Conservation (phyloP, 129 eudicot genomes). For the Artemisia tridentata region DNA sequence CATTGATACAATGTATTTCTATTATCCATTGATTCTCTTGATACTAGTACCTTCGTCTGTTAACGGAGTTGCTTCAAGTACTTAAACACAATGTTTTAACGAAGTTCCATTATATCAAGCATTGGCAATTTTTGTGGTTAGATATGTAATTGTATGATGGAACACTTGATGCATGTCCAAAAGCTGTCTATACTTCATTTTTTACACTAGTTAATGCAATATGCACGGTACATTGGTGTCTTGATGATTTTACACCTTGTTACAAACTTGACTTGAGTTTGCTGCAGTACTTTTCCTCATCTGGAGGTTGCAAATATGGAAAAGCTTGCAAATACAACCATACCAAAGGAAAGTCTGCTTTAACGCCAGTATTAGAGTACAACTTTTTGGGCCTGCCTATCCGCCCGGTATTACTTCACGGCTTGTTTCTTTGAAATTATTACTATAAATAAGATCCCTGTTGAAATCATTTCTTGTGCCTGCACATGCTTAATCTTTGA, state of each 20-base stretch:
- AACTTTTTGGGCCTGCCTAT: slow-evolving; percentile 93
- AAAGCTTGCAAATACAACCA: slow-evolving; percentile 76
- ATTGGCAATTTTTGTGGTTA: too few relatives aligned
- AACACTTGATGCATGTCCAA: too few relatives aligned
- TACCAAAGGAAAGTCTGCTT: slow-evolving; percentile 41
- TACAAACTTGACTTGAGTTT: slow-evolving; percentile 18
- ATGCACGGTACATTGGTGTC: slow-evolving; percentile 1
- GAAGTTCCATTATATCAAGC: too few relatives aligned
- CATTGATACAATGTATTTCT: too few relatives aligned
- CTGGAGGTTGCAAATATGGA: slow-evolving; percentile 88
- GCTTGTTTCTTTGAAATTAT: slow-evolving; percentile 8
- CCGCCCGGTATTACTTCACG: slow-evolving; percentile 52
- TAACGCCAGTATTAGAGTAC: slow-evolving; percentile 44
- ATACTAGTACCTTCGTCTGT: too few relatives aligned
- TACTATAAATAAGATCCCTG: background rate
- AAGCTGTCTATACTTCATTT: background rate
- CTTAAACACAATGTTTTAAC: too few relatives aligned
- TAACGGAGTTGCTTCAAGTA: too few relatives aligned
- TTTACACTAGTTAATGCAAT: slow-evolving; percentile 4
- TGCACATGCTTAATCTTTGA: background rate
- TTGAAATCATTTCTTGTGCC: background rate
- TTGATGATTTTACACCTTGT: slow-evolving; percentile 20
- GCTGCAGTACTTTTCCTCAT: slow-evolving; percentile 75
- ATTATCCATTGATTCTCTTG: too few relatives aligned
- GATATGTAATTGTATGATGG: too few relatives aligned